phyloP scores from a whole-genome alignment of 2,329 filamentous ascomycete genomes.

The Ceratocystiopsis brevicomis region DNA sequence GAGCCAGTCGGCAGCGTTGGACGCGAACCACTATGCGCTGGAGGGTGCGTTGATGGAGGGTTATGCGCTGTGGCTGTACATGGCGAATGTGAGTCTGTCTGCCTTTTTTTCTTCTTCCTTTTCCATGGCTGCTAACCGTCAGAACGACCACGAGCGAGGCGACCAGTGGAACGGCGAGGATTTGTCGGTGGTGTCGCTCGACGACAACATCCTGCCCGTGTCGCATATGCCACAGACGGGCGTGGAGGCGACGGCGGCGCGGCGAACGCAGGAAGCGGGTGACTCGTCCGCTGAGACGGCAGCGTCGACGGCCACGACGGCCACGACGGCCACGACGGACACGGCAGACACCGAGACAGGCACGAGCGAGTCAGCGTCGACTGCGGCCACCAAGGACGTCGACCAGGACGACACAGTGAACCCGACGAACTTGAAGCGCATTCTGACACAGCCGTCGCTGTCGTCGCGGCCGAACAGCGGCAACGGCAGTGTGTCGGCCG shows the following conservation, averaged over 20 bases:
- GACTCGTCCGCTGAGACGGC: slow-evolving; percentile 19
- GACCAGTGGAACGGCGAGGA: slow-evolving; percentile 98
- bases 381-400: slow-evolving; percentile 19
- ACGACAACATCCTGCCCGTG: slow-evolving; percentile 49
- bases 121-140: slow-evolving; percentile 17
- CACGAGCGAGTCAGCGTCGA: slow-evolving; percentile 11
- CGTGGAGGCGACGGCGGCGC: slow-evolving; percentile 18
- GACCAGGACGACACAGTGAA: slow-evolving; percentile 41
- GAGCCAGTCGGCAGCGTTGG: slow-evolving; percentile 79
- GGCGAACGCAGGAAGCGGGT: no score
- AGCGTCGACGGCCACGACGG: slow-evolving; percentile 22
- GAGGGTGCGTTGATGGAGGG: slow-evolving; percentile 72
- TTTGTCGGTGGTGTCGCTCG: slow-evolving; percentile 68
- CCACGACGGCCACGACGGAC: slow-evolving; percentile 14
- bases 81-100: slow-evolving; percentile 23
- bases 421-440: slow-evolving; percentile 56
- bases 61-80: slow-evolving; percentile 80
- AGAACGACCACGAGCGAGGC: slow-evolving; percentile 71
- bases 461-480: slow-evolving; percentile 32
- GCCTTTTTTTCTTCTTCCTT: slow-evolving; percentile 1
- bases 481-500: not conserved
- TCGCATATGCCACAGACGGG: slow-evolving; percentile 27
- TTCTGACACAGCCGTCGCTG: slow-evolving; percentile 49
- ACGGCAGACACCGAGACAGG: no score
- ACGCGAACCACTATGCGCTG: slow-evolving; percentile 86